phyloP scores from a whole-genome alignment of 352 stramenopile genomes.

The Phytopythium sindhum region DNA sequence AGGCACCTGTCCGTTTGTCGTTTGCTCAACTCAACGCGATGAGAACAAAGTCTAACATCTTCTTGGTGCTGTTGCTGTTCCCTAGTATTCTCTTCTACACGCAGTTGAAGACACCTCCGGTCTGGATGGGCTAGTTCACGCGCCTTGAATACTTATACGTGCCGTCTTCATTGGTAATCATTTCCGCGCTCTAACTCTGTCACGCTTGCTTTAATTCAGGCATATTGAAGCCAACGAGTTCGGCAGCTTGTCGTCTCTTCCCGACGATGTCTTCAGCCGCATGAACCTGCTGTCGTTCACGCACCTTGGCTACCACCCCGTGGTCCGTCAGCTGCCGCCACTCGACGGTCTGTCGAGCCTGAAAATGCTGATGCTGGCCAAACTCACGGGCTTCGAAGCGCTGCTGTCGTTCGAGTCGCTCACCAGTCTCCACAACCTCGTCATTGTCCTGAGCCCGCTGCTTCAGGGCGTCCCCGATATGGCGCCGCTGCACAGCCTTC shows the following conservation, averaged over 20 bases:
- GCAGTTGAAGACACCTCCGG: too few relatives aligned
- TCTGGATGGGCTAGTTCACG: conserved; percentile 14
- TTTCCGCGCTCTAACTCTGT: neutral
- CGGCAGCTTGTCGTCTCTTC: neutral
- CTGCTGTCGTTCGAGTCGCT: neutral
- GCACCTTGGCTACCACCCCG: neutral
- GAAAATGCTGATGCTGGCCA: neutral
- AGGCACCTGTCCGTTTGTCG: too few relatives aligned
- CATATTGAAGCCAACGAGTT: neutral
- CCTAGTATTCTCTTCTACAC: too few relatives aligned
- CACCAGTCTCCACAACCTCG: neutral
- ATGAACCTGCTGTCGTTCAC: neutral
- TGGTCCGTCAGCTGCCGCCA: neutral
- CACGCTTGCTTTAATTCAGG: too few relatives aligned
- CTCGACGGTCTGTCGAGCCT: neutral
- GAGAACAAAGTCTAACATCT: too few relatives aligned
- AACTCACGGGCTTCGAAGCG: neutral
- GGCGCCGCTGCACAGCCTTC: neutral
- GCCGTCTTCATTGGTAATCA: neutral
- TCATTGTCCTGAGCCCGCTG: neutral
- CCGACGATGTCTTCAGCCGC: conserved; percentile 5
- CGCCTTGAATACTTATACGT: conserved; percentile 26
- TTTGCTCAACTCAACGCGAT: too few relatives aligned
- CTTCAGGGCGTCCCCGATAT: neutral
- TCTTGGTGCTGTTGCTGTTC: too few relatives aligned